Conservation (phyloP, 331 rosid species). For the Rosa hybrid region DNA sequence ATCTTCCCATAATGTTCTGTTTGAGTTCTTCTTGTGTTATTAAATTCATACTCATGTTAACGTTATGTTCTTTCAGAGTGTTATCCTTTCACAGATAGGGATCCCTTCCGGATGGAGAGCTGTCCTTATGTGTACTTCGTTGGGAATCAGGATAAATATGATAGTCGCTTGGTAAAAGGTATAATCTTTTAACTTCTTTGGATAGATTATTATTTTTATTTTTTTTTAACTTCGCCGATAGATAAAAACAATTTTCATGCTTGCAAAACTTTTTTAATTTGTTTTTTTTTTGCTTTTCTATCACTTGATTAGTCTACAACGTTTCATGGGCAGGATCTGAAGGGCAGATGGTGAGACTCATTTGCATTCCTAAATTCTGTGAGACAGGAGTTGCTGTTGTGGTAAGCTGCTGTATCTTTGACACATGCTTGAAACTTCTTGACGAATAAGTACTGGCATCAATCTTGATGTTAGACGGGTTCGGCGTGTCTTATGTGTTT, state of each 20-base stretch:
- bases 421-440: background rate
- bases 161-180: conserved; percentile 71
- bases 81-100: conserved; percentile 84
- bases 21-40: conserved; percentile 5
- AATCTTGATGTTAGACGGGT: background rate
- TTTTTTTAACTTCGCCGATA: conserved; percentile 16
- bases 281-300: background rate
- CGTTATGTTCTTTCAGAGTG: conserved; percentile 63
- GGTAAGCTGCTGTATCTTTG: conserved; percentile 49
- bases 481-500: background rate
- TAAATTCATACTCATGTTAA: conserved; percentile 2
- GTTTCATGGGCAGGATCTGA: conserved; percentile 64
- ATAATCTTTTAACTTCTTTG: conserved; percentile 32
- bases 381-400: conserved; percentile 82
- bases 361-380: conserved; percentile 77
- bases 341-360: conserved; percentile 85
- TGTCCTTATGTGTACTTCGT: conserved; percentile 93
- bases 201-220: conserved; percentile 38
- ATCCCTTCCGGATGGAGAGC: conserved; percentile 84
- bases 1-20: conserved; percentile 7
- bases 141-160: conserved; percentile 86
- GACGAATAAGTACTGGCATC: background rate
- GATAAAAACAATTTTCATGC: background rate
- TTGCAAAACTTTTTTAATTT: background rate
- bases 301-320: background rate